phyloP scores from a whole-genome alignment of 2,329 filamentous ascomycete genomes.

The Cladosporium halotolerans region DNA sequence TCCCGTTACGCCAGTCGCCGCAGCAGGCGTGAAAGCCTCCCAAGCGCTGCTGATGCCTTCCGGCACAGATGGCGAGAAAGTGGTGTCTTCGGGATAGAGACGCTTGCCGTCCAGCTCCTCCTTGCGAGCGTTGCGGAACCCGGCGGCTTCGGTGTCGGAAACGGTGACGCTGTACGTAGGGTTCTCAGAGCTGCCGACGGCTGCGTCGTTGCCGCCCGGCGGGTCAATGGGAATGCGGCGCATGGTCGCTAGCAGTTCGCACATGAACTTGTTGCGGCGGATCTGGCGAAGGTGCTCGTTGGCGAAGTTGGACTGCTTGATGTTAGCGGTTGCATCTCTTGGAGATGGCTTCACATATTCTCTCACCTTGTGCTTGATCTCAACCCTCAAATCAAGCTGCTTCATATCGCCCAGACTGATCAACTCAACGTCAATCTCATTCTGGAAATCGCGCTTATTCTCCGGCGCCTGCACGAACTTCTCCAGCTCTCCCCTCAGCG shows the following conservation, averaged over 20 bases:
- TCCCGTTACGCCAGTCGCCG: constrained; percentile 3
- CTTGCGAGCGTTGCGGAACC: constrained; percentile 5
- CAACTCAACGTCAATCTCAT: constrained; percentile 30
- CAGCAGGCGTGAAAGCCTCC: constrained; percentile 1
- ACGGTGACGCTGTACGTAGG: constrained; percentile 73
- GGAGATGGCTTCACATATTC: neutral
- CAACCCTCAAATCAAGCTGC: constrained; percentile 28
- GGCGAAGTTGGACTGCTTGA: constrained; percentile 36
- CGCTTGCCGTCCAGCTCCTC: constrained; percentile 8
- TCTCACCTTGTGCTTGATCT: constrained; percentile 28
- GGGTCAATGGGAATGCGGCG: constrained; percentile 80
- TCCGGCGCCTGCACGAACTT: constrained; percentile 27
- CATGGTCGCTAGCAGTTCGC: constrained; percentile 73
- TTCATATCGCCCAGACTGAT: constrained; percentile 27
- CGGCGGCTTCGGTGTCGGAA: constrained; percentile 26
- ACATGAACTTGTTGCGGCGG: constrained; percentile 90
- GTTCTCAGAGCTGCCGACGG: constrained; percentile 56
- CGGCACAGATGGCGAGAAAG: neutral
- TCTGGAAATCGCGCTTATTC: constrained; percentile 32
- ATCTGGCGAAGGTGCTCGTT: constrained; percentile 71
- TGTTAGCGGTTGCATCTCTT: neutral
- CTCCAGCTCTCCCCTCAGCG: constrained; percentile 24
- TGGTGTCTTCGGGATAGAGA: constrained; percentile 3
- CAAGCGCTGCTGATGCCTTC: constrained; percentile 10
- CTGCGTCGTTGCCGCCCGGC: constrained; percentile 59